Base-by-base conservation (phyloP, 2,329 filamentous ascomycete species). In the Microdochium bolleyi region DNA sequence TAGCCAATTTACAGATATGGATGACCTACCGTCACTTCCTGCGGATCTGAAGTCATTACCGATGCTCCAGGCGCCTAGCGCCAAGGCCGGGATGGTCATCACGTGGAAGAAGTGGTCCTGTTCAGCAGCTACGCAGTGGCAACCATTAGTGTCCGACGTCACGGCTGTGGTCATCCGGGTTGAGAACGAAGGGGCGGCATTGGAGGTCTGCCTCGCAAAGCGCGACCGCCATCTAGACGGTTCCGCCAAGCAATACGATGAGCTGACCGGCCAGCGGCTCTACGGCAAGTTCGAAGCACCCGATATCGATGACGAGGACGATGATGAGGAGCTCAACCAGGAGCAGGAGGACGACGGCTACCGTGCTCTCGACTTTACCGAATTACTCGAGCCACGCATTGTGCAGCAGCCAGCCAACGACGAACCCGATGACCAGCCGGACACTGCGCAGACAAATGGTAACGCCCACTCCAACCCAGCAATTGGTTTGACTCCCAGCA, bases 241-340 rank as follows among this genome's bases (percentile, higher is more conserved):
- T 55, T 79, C 77, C 51, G 73, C 83, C 56, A 85, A 80, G 61
- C 66, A 70, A 19, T 84, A 83, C 57, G 84, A 92, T 59, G 76
- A 83, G 11, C 70, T 78, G 38, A 85, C 87, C 0, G 90, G 89
- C 0, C 75, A 87, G 56, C 79, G 89, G 10, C 69, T 89, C 10
- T 95, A 92, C 60, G 83, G 79, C 56, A 88, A 84, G 54, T 94
- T 95, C 58, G 89, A 95, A 61, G 83, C 84, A 59, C 85, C 86
- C 0, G 80, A 80, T 11, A 72, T 81, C 8, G 78, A 83, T 7
- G 80, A 82, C 11, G 82, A 84, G 0, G 79, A 79, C 1, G 74
- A 75, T 0, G 75, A 75, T 2, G 72, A 74, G 34, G 77, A 81
- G 13, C 79, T 80, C 1, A 71, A 69, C 1, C 75, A 77, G 14